Evolutionary conservation across 1,284 basidiomycete genomes (phyloP).

Genomic region (Serendipita sp.): DNA sequence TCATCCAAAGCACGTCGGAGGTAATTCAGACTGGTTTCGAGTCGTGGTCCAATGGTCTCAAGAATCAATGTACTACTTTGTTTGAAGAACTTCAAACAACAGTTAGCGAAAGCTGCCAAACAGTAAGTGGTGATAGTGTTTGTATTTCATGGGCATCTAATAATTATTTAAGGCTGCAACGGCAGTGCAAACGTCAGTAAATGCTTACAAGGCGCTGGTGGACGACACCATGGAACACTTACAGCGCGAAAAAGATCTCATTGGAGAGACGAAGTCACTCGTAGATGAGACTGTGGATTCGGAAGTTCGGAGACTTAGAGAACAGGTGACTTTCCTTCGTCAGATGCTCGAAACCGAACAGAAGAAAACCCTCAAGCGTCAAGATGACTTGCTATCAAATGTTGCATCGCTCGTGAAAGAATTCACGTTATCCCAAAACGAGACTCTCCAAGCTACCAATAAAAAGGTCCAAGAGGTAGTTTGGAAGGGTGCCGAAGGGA

Average conservation of each 20-base stretch:
- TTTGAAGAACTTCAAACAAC: slow-evolving; percentile 32
- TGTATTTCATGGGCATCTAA: slow-evolving; percentile 6
- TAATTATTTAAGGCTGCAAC: slow-evolving; percentile 31
- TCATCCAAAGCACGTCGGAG: slow-evolving; percentile 38
- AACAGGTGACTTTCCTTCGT: slow-evolving; percentile 58
- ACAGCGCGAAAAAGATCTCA: slow-evolving; percentile 43
- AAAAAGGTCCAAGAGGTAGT: slow-evolving; percentile 42
- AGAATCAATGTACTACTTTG: slow-evolving; percentile 32
- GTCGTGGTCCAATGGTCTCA: slow-evolving; percentile 40
- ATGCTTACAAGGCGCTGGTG: slow-evolving; percentile 15
- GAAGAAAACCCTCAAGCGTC: slow-evolving; percentile 46
- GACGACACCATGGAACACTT: slow-evolving; percentile 20
- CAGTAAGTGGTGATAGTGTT: slow-evolving; percentile 21
- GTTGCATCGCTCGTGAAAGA: slow-evolving; percentile 57
- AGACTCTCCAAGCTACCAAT: slow-evolving; percentile 49
- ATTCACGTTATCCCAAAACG: slow-evolving; percentile 56
- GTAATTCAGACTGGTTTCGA: slow-evolving; percentile 37
- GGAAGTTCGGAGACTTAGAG: slow-evolving; percentile 44
- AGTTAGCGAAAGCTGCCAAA: slow-evolving; percentile 19
- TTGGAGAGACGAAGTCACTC: slow-evolving; percentile 40
- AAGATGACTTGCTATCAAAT: slow-evolving; percentile 56
- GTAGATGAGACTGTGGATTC: slow-evolving; percentile 36
- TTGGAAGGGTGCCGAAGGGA: slow-evolving; percentile 34
- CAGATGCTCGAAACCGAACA: slow-evolving; percentile 55
- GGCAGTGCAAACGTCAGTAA: slow-evolving; percentile 34